Evolutionary conservation across 441 rosid species (phyloP).

Genomic region (Raphanus hybrid): DNA sequence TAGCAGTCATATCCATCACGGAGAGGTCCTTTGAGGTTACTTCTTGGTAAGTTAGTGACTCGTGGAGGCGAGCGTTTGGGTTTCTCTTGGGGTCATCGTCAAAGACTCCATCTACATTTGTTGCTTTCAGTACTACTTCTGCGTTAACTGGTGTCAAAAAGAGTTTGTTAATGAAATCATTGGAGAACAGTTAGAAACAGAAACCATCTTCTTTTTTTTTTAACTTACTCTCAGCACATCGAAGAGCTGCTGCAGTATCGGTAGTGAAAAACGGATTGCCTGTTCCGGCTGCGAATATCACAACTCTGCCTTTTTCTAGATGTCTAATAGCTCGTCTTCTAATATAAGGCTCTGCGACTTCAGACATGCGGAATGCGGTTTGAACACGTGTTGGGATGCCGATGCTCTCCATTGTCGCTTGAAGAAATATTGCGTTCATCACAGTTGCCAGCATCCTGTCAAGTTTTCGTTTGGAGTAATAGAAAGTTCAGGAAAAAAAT

Average conservation of each 20-base stretch:
- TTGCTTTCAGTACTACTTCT: slow-evolving; percentile 89
- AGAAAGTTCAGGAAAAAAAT: neutral
- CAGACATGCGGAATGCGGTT: slow-evolving; percentile 89
- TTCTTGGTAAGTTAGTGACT: slow-evolving; percentile 76
- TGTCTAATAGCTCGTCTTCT: slow-evolving; percentile 87
- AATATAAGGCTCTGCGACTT: slow-evolving; percentile 97
- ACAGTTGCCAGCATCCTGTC: slow-evolving; percentile 92
- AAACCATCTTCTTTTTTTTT: neutral
- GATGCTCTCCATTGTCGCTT: slow-evolving; percentile 94
- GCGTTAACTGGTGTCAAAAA: slow-evolving; percentile 70
- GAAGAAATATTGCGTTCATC: slow-evolving; percentile 94
- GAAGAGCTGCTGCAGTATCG: slow-evolving; percentile 93
- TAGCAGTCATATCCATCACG: slow-evolving; percentile 97
- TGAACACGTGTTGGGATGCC: slow-evolving; percentile 78
- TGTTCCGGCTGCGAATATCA: slow-evolving; percentile 94
- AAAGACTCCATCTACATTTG: slow-evolving; percentile 90
- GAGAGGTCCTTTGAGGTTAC: slow-evolving; percentile 90
- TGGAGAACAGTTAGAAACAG: neutral
- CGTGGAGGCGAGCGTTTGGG: slow-evolving; percentile 80
- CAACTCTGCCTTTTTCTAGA: slow-evolving; percentile 95
- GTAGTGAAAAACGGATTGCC: slow-evolving; percentile 97
- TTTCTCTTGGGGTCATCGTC: slow-evolving; percentile 83
- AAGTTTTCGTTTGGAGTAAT: neutral
- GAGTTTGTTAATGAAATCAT: neutral
- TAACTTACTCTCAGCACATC: slow-evolving; percentile 91